Percentiles rank a stretch among this genome's conserved stretches.
phyloP scores from a whole-genome alignment of 1,284 basidiomycete genomes.

The Papiliotrema fonsecae region DNA sequence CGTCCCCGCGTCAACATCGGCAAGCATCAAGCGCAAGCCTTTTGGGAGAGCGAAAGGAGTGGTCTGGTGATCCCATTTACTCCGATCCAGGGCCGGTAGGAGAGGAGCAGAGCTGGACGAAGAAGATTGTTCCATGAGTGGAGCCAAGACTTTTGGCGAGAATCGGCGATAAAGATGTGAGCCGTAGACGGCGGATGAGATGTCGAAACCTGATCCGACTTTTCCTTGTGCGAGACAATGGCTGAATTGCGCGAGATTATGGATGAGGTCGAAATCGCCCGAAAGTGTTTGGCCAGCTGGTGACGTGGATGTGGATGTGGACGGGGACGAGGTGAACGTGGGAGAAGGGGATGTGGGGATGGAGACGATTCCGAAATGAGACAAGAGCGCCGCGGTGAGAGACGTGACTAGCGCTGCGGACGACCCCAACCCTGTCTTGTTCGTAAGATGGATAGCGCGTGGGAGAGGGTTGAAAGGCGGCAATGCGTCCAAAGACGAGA shows the following conservation, averaged over 20 bases:
- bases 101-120: not conserved
- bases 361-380: constrained; percentile 67
- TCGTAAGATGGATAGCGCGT: constrained; percentile 68
- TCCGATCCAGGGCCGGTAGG: constrained; percentile 9
- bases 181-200: constrained; percentile 89
- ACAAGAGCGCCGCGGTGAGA: constrained; percentile 75
- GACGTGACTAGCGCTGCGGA: constrained; percentile 96
- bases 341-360: not conserved
- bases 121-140: constrained; percentile 55
- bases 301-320: not conserved
- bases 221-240: constrained; percentile 98
- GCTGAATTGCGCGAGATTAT: constrained; percentile 91
- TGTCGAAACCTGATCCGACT: constrained; percentile 95
- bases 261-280: constrained; percentile 55
- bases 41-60: constrained; percentile 73
- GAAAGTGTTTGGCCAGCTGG: not conserved
- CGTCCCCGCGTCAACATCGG: constrained; percentile 88
- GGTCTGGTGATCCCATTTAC: constrained; percentile 48
- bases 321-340: not conserved
- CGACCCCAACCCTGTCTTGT: constrained; percentile 97
- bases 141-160: constrained; percentile 63
- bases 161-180: constrained; percentile 92
- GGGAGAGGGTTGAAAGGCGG: constrained; percentile 71
- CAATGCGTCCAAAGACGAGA: constrained; percentile 58
- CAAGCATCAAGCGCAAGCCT: constrained; percentile 72